Evolutionary conservation across 2,329 filamentous ascomycete genomes (phyloP), one percentile per base, ranked within the genome.

Genomic region (Daldinia sp.): DNA sequence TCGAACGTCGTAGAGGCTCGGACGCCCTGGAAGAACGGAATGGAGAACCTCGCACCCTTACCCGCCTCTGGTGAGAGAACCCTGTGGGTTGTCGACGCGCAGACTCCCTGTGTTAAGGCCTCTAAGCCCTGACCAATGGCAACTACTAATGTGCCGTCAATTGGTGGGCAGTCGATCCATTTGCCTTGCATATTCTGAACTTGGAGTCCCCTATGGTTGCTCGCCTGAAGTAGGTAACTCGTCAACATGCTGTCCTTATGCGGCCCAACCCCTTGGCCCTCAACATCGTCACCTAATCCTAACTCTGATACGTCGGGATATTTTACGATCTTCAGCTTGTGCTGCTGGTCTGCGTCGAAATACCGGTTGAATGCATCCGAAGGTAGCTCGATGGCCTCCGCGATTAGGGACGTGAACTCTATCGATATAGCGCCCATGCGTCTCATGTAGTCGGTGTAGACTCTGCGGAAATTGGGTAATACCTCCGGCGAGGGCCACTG

Each of bases 11-110:
- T 89, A 78, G 94, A 92, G 64, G 93, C 89, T 74, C 89, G 89
- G 67, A 97, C 92, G 23, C 93, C 93, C 78, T 96, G 93, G 82
- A 97, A 97, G 81, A 97, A 97, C 0, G 93, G 93, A 54, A 97
- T 91, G 6, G 89, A 92, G 82, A 90, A 95, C 61, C 93, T 85
- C 35, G 93, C 85, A 3, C 93, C 93, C 9, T 87, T 82, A 12
- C 92, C 93, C 6, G 88, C 87, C 1, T 82, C 76, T 0, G 93
- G 93, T 33, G 88, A 92, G n/a, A 96, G 83, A 39, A 97, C 93
- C 9, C 93, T 87, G 79, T 97, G 93, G 44, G 93, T 96, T 2
- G 93, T 97, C 69, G 89, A 88, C 71, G 91, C 89, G 78, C 93
- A 96, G 2, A 96, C 93, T 35, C 93, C 93, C 69, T 89, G 89